Conservation (phyloP, 164 flowering plant genomes). For the Kingdonia uniflora region DNA sequence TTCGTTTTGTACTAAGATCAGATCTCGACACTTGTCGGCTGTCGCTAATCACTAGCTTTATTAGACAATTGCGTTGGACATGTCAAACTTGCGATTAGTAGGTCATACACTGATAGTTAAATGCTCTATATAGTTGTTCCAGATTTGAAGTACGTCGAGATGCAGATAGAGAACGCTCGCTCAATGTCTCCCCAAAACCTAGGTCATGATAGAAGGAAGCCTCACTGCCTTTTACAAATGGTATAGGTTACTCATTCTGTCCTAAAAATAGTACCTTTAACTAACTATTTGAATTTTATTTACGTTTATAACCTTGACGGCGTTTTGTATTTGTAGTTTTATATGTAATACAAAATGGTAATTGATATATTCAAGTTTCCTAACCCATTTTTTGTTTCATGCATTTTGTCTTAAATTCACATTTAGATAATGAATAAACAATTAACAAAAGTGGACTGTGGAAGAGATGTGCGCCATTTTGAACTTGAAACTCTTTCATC, state of each 20-base stretch:
- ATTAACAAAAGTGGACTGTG: conserved; percentile 38
- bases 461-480: conserved; percentile 80
- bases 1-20: too few relatives aligned
- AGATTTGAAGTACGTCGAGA: conserved; percentile 38
- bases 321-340: too few relatives aligned
- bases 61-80: too few relatives aligned
- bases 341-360: too few relatives aligned
- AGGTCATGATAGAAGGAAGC: conserved; percentile 34
- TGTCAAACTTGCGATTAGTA: too few relatives aligned
- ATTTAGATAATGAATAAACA: conserved; percentile 43
- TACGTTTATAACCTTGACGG: too few relatives aligned
- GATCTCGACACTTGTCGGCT: too few relatives aligned
- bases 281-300: neutral
- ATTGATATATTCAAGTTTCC: neutral
- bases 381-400: neutral
- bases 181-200: conserved; percentile 49
- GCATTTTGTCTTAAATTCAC: neutral
- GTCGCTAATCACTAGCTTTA: too few relatives aligned
- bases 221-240: conserved; percentile 71
- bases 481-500: conserved; percentile 75
- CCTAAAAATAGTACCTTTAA: neutral
- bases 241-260: conserved; percentile 28
- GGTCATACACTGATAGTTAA: too few relatives aligned
- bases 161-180: conserved; percentile 51
- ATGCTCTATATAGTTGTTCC: conserved; percentile 18